These are phyloP conservation scores for Populus hybrid DNA, from an alignment of 441 rosid genomes.

Conservation along the genomic window DNA sequence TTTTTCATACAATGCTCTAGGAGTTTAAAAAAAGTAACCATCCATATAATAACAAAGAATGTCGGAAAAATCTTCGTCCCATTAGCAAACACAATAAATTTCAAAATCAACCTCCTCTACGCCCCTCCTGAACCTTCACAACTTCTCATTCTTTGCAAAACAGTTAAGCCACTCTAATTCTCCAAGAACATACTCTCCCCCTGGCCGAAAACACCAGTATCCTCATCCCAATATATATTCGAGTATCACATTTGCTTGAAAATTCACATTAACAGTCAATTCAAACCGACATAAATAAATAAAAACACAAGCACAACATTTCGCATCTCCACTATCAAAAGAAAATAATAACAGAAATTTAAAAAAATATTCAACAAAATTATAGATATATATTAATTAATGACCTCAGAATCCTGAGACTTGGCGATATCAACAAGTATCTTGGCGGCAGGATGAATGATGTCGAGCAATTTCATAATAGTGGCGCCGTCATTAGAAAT, in stretches of 20 bases:
- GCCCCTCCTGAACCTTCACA: neutral
- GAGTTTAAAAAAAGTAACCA: neutral
- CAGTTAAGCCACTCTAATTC: neutral
- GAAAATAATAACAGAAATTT: neutral
- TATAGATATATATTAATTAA: neutral
- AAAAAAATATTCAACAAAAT: neutral
- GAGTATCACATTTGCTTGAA: neutral
- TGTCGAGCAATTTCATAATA: conserved; percentile 95
- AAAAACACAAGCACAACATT: neutral
- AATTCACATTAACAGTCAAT: neutral
- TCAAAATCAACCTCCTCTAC: neutral
- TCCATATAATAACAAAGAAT: neutral
- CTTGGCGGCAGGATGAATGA: conserved; percentile 96
- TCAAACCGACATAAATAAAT: neutral
- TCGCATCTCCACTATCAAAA: neutral
- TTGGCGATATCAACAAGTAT: conserved; percentile 98
- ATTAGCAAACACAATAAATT: neutral
- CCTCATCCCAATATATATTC: neutral
- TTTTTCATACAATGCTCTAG: neutral
- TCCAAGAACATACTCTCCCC: neutral
- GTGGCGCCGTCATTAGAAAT: conserved; percentile 99
- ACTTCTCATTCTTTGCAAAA: neutral
- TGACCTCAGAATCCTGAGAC: conserved; percentile 97
- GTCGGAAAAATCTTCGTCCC: neutral
- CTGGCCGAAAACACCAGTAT: neutral